These are phyloP conservation scores for Corniculantispora saksenae DNA, from an alignment of 2,329 filamentous ascomycete species.

Conservation along the genomic window DNA sequence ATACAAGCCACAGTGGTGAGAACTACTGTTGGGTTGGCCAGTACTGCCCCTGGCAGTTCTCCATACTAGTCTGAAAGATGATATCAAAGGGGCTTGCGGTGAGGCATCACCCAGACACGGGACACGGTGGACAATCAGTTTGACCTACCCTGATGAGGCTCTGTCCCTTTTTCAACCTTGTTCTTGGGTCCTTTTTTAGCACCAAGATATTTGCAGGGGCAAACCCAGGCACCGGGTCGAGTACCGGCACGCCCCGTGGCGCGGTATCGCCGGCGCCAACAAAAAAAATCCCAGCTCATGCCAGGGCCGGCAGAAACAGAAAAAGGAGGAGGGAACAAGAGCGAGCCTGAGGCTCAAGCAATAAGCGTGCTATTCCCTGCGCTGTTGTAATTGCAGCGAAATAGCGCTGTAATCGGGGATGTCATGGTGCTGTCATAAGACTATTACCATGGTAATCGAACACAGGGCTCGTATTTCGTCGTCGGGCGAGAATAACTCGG, in stretches of 20 bases:
- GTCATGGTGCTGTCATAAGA: not conserved
- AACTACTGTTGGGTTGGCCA: not conserved
- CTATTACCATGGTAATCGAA: not conserved
- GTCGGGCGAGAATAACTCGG: constrained; percentile 5
- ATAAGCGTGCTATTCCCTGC: not conserved
- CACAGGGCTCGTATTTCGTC: constrained; percentile 11
- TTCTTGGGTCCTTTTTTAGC: not conserved
- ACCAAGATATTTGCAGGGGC: not conserved
- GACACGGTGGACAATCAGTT: too few species aligned
- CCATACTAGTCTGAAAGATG: too few species aligned
- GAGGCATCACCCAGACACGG: not conserved
- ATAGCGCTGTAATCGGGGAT: not conserved
- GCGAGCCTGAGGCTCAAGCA: not conserved
- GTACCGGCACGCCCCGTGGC: constrained; percentile 8
- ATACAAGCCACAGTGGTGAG: not conserved
- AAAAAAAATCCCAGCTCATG: not conserved
- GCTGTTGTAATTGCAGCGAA: not conserved
- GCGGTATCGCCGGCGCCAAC: constrained; percentile 2
- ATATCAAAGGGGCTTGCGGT: not conserved
- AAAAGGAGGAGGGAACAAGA: constrained; percentile 4
- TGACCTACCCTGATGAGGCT: too few species aligned
- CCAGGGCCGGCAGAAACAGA: not conserved
- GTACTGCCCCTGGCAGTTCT: not conserved
- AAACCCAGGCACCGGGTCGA: not conserved
- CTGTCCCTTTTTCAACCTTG: too few species aligned